A percentile compares a stretch with the other conserved stretches of the same genome.
These are phyloP conservation scores for Lentinula detonsa DNA, from an alignment of 768 basidiomycete species.

Conservation along the genomic window DNA sequence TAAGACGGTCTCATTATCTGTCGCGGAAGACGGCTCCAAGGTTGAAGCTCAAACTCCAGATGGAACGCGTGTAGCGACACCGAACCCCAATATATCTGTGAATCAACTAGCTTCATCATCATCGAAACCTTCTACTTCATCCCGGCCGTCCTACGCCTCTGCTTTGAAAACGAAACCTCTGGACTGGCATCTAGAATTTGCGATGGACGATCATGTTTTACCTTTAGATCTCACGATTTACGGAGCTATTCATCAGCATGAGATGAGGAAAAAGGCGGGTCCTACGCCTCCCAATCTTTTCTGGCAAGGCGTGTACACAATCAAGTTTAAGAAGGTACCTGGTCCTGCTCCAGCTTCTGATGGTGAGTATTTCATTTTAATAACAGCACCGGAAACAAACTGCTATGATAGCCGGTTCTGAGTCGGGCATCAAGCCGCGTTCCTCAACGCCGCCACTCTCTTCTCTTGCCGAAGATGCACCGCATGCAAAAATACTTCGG, in stretches of 20 bases:
- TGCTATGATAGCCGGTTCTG: constrained; percentile 32
- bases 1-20: constrained; percentile 80
- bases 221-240: constrained; percentile 91
- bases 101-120: constrained; percentile 32
- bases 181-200: constrained; percentile 97
- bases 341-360: constrained; percentile 70
- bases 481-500: constrained; percentile 86
- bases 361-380: constrained; percentile 31
- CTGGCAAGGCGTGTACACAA: constrained; percentile 87
- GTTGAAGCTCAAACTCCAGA: constrained; percentile 96
- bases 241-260: constrained; percentile 92
- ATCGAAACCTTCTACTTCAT: constrained; percentile 21
- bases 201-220: constrained; percentile 81
- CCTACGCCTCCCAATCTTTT: constrained; percentile 62
- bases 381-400: not conserved
- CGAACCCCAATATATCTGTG: constrained; percentile 39
- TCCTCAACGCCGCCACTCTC: constrained; percentile 66
- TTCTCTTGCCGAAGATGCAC: constrained; percentile 77
- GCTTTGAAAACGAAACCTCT: constrained; percentile 89
- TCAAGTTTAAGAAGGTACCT: constrained; percentile 89
- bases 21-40: constrained; percentile 87
- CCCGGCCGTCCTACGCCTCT: constrained; percentile 80
- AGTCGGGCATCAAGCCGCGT: constrained; percentile 42
- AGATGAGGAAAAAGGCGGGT: constrained; percentile 69
- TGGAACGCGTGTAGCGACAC: constrained; percentile 90